Evolutionary conservation across 768 basidiomycete genomes (phyloP).

Genomic region (Stropharia rugosoannulata): DNA sequence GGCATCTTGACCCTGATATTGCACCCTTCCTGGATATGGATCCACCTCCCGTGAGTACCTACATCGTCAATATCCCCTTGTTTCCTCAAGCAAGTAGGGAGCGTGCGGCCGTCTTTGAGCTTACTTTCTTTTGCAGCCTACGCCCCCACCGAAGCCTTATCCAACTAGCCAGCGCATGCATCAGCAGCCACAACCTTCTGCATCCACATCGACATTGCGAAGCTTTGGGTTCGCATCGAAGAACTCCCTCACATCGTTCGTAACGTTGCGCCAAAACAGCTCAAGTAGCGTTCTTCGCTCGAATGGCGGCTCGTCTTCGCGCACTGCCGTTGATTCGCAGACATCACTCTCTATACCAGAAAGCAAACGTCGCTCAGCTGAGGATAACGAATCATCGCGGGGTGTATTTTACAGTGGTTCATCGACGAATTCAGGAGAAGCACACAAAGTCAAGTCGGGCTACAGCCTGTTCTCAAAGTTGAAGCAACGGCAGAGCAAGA

Average conservation of each 20-base stretch:
- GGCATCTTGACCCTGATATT: conserved; percentile 19
- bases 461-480: conserved; percentile 37
- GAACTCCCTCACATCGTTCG: conserved; percentile 40
- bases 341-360: conserved; percentile 28
- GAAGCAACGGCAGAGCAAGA: conserved; percentile 39
- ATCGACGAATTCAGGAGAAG: conserved; percentile 28
- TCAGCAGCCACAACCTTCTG: background rate
- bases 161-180: background rate
- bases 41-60: conserved; percentile 21
- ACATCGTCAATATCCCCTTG: background rate
- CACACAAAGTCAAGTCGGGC: conserved; percentile 51
- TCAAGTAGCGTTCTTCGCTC: conserved; percentile 27
- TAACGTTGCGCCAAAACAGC: conserved; percentile 30
- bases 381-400: conserved; percentile 25
- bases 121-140: conserved; percentile 31
- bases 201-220: conserved; percentile 19
- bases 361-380: conserved; percentile 30
- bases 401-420: conserved; percentile 26
- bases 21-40: conserved; percentile 29
- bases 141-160: conserved; percentile 39
- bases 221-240: conserved; percentile 38
- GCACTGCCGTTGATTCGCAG: conserved; percentile 35
- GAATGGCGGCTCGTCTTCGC: conserved; percentile 14
- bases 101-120: background rate
- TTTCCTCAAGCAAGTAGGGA: background rate